Conservation (phyloP, 1,284 basidiomycete species). For the Boletus holoroseus region DNA sequence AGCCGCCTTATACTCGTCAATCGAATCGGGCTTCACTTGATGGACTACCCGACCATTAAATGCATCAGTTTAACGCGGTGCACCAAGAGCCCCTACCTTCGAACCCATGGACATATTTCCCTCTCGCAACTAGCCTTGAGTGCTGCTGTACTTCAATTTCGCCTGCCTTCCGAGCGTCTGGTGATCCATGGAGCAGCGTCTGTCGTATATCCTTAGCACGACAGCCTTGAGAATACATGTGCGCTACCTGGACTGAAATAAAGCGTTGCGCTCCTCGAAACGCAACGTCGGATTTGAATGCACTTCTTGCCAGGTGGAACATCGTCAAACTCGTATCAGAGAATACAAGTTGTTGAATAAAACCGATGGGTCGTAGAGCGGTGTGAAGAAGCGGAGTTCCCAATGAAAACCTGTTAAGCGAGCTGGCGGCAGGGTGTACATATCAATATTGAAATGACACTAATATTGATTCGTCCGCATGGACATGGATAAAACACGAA, state of each 20-base stretch:
- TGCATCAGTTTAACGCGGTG: background rate
- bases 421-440: background rate
- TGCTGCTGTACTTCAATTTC: slow-evolving; percentile 75
- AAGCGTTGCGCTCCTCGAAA: slow-evolving; percentile 36
- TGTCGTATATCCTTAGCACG: slow-evolving; percentile 30
- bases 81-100: slow-evolving; percentile 57
- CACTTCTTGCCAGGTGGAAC: slow-evolving; percentile 28
- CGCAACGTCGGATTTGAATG: slow-evolving; percentile 24
- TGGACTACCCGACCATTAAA: slow-evolving; percentile 51
- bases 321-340: slow-evolving; percentile 14
- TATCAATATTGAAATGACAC: background rate
- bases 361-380: slow-evolving; percentile 3
- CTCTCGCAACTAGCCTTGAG: slow-evolving; percentile 77
- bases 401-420: slow-evolving; percentile 4
- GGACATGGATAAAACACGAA: too few relatives aligned
- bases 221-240: slow-evolving; percentile 19
- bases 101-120: slow-evolving; percentile 85
- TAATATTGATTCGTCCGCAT: background rate
- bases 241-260: slow-evolving; percentile 60
- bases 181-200: slow-evolving; percentile 69
- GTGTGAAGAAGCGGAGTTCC: slow-evolving; percentile 20
- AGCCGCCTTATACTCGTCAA: slow-evolving; percentile 78
- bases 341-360: slow-evolving; percentile 10
- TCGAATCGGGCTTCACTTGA: slow-evolving; percentile 72
- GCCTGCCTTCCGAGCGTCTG: slow-evolving; percentile 77